phyloP scores from a whole-genome alignment of 1,139 yeast species.

The Suhomyces atakaporum region DNA sequence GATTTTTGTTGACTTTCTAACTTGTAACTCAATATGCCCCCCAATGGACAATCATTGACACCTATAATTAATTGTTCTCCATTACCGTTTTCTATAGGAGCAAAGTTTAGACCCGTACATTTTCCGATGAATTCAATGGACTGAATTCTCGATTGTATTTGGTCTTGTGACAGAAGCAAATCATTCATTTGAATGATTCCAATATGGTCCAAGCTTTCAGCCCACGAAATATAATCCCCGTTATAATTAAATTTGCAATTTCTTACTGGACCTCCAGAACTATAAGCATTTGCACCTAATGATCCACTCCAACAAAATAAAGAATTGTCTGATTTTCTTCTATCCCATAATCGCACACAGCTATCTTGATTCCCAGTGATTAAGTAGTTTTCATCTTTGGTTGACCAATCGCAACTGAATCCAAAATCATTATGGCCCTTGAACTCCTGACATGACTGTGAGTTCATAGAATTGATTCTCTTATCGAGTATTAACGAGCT shows the following conservation, averaged over 20 bases:
- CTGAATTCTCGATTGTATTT: conserved; percentile 39
- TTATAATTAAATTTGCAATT: conserved; percentile 51
- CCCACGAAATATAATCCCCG: conserved; percentile 54
- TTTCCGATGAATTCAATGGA: conserved; percentile 59
- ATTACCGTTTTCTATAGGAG: conserved; percentile 44
- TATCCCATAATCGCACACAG: conserved; percentile 57
- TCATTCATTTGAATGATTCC: conserved; percentile 48
- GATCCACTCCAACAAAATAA: conserved; percentile 40
- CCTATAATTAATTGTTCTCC: conserved; percentile 56
- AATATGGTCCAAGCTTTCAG: conserved; percentile 62
- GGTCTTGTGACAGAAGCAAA: conserved; percentile 19
- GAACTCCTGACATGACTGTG: conserved; percentile 21
- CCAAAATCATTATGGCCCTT: conserved; percentile 58
- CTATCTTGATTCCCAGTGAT: conserved; percentile 67
- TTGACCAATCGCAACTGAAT: conserved; percentile 64
- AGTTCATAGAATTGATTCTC: conserved; percentile 23
- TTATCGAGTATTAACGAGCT: conserved; percentile 49
- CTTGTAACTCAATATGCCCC: conserved; percentile 56
- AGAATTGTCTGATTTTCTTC: conserved; percentile 32
- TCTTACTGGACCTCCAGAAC: conserved; percentile 51
- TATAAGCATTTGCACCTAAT: conserved; percentile 26
- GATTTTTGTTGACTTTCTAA: conserved; percentile 38
- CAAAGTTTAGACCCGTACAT: conserved; percentile 56
- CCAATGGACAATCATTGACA: conserved; percentile 56
- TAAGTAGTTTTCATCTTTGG: conserved; percentile 40